Base-by-base conservation (phyloP, 2,329 filamentous ascomycete species). In the Stagonosporopsis cucurbitacearum region DNA sequence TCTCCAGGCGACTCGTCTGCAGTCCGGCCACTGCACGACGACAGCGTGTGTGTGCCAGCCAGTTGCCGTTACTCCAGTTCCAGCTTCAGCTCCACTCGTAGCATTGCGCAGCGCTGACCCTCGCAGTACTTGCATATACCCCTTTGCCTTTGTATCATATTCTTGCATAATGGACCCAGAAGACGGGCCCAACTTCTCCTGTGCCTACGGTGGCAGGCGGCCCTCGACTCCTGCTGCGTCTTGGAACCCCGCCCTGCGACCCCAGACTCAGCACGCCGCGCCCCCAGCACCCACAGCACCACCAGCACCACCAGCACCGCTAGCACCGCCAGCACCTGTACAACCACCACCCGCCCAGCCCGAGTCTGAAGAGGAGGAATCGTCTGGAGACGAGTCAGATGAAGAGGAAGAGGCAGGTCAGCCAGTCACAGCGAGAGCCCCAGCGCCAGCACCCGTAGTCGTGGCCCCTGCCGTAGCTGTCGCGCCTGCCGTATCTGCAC, bases 201-300 rank as follows among this genome's bases (percentile, higher is more conserved):
- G 74, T 66, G 77, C 77, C 44, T 75, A 69, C 62, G 63, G 62
- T 37, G 67, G 65, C 54, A 57, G 60, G 17, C 53, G 53, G 22
- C 57, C 65, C 46, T 51, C 66, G 17, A 48, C 63, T 26, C 53
- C 63, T 3, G 50, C 61, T 13, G 49, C 78, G 50, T 79, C 79
- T 19, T 86, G 84, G 84, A 82, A 86, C 75, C 83, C 84, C 40
- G 83, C 84, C 19, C 70, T 83, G 57, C 75, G 81, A 66, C 78
- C 79, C 28, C 54, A 57, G 20, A 19, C 54, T 15, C 37, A 69
- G 35, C 25, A 26, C 26, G 26, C 26, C 12, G 39, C 39, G 15
- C 13, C 11, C 25, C 4, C 40, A 20, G 25, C 41, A 15, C 28
- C n/a, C 32, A 33, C 36, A 30, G 4, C 28, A 36, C 51, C 25